Evolutionary conservation across 164 flowering plant species (phyloP).

Genomic region (Cinnamomum chago): DNA sequence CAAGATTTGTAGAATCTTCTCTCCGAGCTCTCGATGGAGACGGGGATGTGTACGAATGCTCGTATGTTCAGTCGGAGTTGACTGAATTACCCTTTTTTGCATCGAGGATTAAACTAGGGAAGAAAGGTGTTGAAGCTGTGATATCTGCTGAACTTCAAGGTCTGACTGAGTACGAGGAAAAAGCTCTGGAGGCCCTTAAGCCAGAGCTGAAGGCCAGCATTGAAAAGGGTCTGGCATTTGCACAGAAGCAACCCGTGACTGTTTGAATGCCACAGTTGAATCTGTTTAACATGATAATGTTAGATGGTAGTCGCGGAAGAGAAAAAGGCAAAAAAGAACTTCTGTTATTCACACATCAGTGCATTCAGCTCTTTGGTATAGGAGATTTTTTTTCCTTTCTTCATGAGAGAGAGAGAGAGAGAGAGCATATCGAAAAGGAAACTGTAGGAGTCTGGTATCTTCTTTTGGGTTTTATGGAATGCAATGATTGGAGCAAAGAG

Average conservation of each 20-base stretch:
- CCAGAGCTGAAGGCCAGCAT: constrained; percentile 22
- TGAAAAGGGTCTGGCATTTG: constrained; percentile 17
- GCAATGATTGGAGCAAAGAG: too few relatives aligned
- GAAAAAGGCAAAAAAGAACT: too few relatives aligned
- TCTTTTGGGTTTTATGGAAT: too few relatives aligned
- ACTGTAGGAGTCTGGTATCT: too few relatives aligned
- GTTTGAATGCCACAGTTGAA: neutral
- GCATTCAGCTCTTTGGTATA: too few relatives aligned
- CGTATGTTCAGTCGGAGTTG: constrained; percentile 10
- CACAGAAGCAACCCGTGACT: constrained; percentile 6
- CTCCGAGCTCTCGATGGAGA: constrained; percentile 17
- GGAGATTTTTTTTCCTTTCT: too few relatives aligned
- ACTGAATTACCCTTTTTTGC: constrained; percentile 15
- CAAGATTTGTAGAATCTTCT: constrained; percentile 17
- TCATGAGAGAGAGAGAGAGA: too few relatives aligned
- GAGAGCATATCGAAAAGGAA: too few relatives aligned
- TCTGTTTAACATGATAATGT: too few relatives aligned
- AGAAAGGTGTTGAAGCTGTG: constrained; percentile 17
- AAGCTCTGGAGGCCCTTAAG: constrained; percentile 15
- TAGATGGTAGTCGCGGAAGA: too few relatives aligned
- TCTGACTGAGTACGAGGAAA: constrained; percentile 14
- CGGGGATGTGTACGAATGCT: constrained; percentile 12
- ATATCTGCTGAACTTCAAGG: constrained; percentile 14
- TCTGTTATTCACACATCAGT: too few relatives aligned
- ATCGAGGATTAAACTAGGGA: constrained; percentile 14